Base-by-base conservation (phyloP, 192 early-diverging fungal genomes). In the Pecoramyces ruminantium region DNA sequence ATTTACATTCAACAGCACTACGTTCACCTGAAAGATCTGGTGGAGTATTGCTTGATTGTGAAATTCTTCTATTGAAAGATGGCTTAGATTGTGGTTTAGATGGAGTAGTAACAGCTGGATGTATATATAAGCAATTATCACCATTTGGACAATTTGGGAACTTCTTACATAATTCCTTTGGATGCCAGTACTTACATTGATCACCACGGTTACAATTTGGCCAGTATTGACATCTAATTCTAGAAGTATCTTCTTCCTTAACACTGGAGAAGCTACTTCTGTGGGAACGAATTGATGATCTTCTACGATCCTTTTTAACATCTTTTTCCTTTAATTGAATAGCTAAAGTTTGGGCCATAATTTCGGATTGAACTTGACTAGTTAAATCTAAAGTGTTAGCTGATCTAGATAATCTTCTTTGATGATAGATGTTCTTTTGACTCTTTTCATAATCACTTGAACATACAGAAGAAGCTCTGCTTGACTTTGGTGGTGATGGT, bases 1-100 rank as follows among this genome's bases (percentile, higher is more conserved):
- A 87, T 25, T 78, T 77, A 82, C 86, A 87, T 77, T 85, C 30
- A 67, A 67, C 25, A 67, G 51, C 51, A 67, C 17, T 17, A 67
- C 51, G 51, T 4, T 67, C 51, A 67, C 18, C 18, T 0, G 51
- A 67, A 67, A 67, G 51, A 67, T 67, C 51, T 67, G 51, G 51
- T 67, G 25, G 25, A 67, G 6, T 67, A n/a, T 9, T 67, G 9
- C 51, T 67, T 11, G 51, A 67, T 67, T 67, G 51, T n/a, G 51
- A 67, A 67, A 67, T n/a, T 67, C 51, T 67, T 67, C 51, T 67
- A 6, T 67, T 13, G 17, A 4, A 67, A n/a, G 51, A 8, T n/a
- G n/a, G n/a, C n/a, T n/a, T n/a, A 9, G 51, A 67, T 67, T 67
- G 51, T 67, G 51, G 51, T n/a, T 67, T 67, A n/a, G 51, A 25